Percentiles rank a stretch among this genome's conserved stretches.
These are phyloP conservation scores for Colletotrichum sp. DNA, from an alignment of 2,329 filamentous ascomycete genomes.

Conservation along the genomic window DNA sequence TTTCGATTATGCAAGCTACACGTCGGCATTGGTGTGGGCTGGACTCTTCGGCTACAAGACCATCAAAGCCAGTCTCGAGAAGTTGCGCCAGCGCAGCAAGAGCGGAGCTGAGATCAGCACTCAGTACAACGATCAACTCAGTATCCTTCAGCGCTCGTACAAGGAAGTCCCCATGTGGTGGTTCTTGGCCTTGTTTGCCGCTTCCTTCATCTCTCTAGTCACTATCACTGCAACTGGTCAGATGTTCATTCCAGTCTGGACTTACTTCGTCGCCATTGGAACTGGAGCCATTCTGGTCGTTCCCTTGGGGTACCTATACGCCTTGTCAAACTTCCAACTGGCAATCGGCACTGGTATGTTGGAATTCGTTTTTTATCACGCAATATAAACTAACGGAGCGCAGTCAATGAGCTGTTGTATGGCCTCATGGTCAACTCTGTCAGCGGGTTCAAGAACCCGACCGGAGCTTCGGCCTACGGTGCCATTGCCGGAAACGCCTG, in stretches of 20 bases:
- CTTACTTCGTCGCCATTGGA: conserved; percentile 60
- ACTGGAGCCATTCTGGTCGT: conserved; percentile 61
- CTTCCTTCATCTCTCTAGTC: conserved; percentile 48
- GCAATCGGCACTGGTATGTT: conserved; percentile 9
- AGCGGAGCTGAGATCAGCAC: conserved; percentile 51
- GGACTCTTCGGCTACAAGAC: conserved; percentile 42
- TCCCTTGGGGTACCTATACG: conserved; percentile 64
- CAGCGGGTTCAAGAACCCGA: conserved; percentile 51
- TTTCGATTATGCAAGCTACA: conserved; percentile 54
- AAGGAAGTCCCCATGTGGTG: conserved; percentile 64
- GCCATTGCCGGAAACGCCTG: conserved; percentile 66
- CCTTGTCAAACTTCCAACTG: conserved; percentile 59
- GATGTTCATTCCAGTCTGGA: conserved; percentile 65
- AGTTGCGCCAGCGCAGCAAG: background rate
- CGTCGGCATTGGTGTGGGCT: conserved; percentile 57
- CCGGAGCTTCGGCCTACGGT: conserved; percentile 62
- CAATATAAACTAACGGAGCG: background rate
- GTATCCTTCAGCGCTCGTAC: conserved; percentile 61
- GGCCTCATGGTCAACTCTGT: conserved; percentile 63
- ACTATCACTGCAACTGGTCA: conserved; percentile 54
- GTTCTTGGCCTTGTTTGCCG: conserved; percentile 56
- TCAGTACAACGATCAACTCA: conserved; percentile 64
- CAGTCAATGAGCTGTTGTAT: conserved; percentile 60
- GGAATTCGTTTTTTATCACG: too few relatives aligned
- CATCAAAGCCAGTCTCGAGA: conserved; percentile 42